Evolutionary conservation across 257 asterid species (phyloP), one percentile per base, ranked within the genome.

Genomic region (Nyctanthes arbortristis): DNA sequence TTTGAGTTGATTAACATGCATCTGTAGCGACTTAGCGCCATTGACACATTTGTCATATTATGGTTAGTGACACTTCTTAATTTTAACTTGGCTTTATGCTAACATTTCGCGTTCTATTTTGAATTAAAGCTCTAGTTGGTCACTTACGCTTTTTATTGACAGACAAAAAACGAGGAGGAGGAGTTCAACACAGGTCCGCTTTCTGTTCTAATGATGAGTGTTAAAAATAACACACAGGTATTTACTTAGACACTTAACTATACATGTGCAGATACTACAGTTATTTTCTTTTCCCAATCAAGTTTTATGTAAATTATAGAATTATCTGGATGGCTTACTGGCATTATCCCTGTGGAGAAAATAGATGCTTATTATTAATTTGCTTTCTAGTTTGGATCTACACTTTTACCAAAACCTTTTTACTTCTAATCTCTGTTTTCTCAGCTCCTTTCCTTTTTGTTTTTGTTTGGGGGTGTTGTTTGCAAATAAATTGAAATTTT

Each of bases 151-250:
- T 74, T 75, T 18, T 61, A 71, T 62, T 57, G 59, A 31, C 87
- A 88, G 89, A 73, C 22, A 1, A 88, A 85, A 80, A 88, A 82
- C 55, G 98, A 93, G 84, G 98, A 93, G 57, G 98, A 93, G 83
- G 96, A 93, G 81, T 93, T 93, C 85, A 93, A 85, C 84, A 93
- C 98, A 0, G 98, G 98, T 30, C 98, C 98, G 29, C 93, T 93
- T 24, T 90, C 97, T 68, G 84, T 93, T 64, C 78, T 84, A 69
- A 81, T 78, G 86, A 73, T 84, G 89, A 84, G 89, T 73, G 89
- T 84, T 24, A 84, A 79, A 49, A 84, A 84, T 63, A 84, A 84
- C 71, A 84, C 89, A 6, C 88, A 84, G 88, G 88, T 84, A 75
- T 5, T 31, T 33, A 10, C 13, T 63, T 34, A n/a, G n/a, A n/a